Evolutionary conservation across 352 stramenopile species (phyloP), one percentile per base, ranked within the genome.

Genomic region (Blastocystis sp.): DNA sequence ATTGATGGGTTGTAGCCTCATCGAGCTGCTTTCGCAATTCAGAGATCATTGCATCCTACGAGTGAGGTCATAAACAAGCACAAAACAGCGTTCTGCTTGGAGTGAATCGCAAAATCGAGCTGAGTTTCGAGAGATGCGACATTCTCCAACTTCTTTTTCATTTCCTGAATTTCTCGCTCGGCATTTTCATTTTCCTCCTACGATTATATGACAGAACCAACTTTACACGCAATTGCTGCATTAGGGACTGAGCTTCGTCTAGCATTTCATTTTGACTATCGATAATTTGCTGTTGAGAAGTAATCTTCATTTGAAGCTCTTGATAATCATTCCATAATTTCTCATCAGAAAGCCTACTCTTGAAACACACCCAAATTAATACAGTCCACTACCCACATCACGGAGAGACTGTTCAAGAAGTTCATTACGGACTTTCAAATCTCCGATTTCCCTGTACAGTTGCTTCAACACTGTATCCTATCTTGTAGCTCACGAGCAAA

Each of bases 361-460:
- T 53, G 11, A 66, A 11, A 26, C 13, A 23, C 26, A 50, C 3
- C 20, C 11, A 39, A 13, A 45, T 5, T 3, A 26, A 39, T 64
- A 84, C 73, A 84, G 26, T 84, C 73, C 73, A 43, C 53, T 84
- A 15, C 34, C 41, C 11, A 45, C 47, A 45, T 84, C 53, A 34
- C 53, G 53, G 8, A 84, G 53, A 66, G 47, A 66, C 26, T 84
- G 45, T 6, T 84, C 73, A 50, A 84, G 53, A 66, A 84, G 54
- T 45, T 84, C 73, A n/a, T 54, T 84, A 69, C 47, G 26, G 18
- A 84, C 73, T n/a, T 61, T 56, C 39, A 84, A 23, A 45, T 84
- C 73, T 7, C 53, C 73, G 66, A 66, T 84, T 64, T 84, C 73
- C 23, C 73, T 50, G 68, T 84, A 84, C 37, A 84, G 50, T n/a